Percentiles rank a stretch among this genome's conserved stretches.
phyloP scores from a whole-genome alignment of 1,284 basidiomycete species.

The Sphagnurus paluster region DNA sequence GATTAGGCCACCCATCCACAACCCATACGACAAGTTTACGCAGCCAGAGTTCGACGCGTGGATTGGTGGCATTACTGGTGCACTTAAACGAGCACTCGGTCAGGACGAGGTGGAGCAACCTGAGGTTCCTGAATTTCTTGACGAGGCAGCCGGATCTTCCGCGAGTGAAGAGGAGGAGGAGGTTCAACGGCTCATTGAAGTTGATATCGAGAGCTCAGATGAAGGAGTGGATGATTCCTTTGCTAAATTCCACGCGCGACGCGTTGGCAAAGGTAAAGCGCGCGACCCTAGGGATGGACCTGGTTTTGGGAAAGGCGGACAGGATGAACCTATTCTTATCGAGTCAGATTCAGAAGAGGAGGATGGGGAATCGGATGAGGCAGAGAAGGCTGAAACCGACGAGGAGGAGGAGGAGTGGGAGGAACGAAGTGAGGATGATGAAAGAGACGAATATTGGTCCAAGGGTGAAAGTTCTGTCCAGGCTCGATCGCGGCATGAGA shows the following conservation, averaged over 20 bases:
- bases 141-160: constrained; percentile 9
- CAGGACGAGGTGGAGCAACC: constrained; percentile 32
- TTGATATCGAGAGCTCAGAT: constrained; percentile 26
- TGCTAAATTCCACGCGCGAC: constrained; percentile 47
- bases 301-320: constrained; percentile 41
- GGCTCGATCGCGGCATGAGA: constrained; percentile 18
- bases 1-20: constrained; percentile 50
- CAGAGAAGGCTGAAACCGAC: constrained; percentile 16
- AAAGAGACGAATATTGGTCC: constrained; percentile 8
- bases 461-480: constrained; percentile 21
- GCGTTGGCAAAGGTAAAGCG: constrained; percentile 56
- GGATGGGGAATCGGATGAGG: constrained; percentile 16
- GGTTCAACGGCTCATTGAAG: constrained; percentile 18
- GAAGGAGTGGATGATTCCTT: constrained; percentile 54
- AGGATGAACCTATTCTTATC: constrained; percentile 49
- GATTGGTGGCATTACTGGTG: constrained; percentile 61
- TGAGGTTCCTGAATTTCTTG: constrained; percentile 5
- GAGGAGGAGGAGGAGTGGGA: constrained; percentile 23
- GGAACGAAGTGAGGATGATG: constrained; percentile 23
- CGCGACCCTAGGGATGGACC: constrained; percentile 60
- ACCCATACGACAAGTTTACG: constrained; percentile 70
- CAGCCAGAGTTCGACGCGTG: constrained; percentile 65
- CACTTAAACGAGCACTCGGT: constrained; percentile 54
- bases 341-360: constrained; percentile 32
- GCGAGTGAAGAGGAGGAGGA: constrained; percentile 20